Evolutionary conservation across 305 asterid species (phyloP).

Genomic region (Vinca major): DNA sequence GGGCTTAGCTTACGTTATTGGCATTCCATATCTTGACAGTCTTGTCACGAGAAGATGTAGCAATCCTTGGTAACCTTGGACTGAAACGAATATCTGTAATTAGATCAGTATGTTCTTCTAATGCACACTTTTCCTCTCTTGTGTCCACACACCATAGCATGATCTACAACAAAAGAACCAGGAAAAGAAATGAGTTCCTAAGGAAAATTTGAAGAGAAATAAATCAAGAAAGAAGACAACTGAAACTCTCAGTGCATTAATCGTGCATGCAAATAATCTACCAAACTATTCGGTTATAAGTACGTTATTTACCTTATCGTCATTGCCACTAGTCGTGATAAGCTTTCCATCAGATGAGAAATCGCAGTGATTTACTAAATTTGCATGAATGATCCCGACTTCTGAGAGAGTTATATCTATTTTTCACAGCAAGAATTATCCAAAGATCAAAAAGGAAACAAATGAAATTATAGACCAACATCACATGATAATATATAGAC

Average conservation of each 20-base stretch:
- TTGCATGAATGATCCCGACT: slow-evolving; percentile 18
- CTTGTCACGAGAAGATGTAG: slow-evolving; percentile 28
- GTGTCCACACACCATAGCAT: slow-evolving; percentile 26
- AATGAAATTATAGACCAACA: slow-evolving; percentile 1
- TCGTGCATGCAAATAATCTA: background rate
- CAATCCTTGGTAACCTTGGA: slow-evolving; percentile 25
- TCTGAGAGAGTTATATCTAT: slow-evolving; percentile 21
- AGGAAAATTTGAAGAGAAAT: background rate
- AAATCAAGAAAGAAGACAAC: background rate
- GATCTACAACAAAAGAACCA: slow-evolving; percentile 18
- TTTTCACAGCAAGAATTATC: slow-evolving; percentile 3
- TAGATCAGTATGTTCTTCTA: slow-evolving; percentile 21
- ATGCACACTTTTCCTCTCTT: slow-evolving; percentile 14
- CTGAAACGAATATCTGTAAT: slow-evolving; percentile 29
- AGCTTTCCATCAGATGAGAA: slow-evolving; percentile 29
- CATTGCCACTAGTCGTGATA: slow-evolving; percentile 23
- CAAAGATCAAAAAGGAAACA: background rate
- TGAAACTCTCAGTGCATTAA: slow-evolving; percentile 4
- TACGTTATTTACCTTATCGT: slow-evolving; percentile 19
- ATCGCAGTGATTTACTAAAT: slow-evolving; percentile 19
- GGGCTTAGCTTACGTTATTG: slow-evolving; percentile 19
- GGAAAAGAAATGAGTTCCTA: background rate
- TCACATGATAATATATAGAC: slow-evolving; percentile 1
- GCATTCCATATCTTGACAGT: slow-evolving; percentile 33
- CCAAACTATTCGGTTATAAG: background rate